Evolutionary conservation across 208 protist species (phyloP).

Genomic region (Tetramitus jugosus): DNA sequence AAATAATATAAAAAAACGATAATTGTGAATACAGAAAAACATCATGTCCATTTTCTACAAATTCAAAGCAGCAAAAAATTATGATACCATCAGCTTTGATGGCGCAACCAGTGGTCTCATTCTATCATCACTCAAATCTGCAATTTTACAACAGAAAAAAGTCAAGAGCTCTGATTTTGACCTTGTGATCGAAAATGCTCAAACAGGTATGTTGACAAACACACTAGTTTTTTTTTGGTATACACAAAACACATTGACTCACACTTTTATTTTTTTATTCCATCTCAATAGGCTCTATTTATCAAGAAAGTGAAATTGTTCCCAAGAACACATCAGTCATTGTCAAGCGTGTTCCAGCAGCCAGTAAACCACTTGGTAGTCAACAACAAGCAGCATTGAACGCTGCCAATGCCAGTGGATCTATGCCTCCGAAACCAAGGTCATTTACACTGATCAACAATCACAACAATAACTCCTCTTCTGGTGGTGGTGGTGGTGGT

Average conservation of each 20-base stretch:
- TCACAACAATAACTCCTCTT: slow-evolving; percentile 12
- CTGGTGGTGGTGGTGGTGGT: slow-evolving; percentile 3
- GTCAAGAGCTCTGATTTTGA: slow-evolving; percentile 42
- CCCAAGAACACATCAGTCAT: slow-evolving; percentile 51
- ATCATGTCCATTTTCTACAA: slow-evolving; percentile 9
- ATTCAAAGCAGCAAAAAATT: slow-evolving; percentile 47
- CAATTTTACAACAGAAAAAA: slow-evolving; percentile 41
- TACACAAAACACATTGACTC: no score
- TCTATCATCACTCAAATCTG: neutral
- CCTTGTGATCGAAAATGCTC: slow-evolving; percentile 45
- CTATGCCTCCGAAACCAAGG: neutral
- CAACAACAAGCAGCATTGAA: slow-evolving; percentile 10
- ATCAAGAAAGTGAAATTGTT: slow-evolving; percentile 37
- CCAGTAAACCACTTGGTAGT: no score
- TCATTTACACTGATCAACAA: neutral
- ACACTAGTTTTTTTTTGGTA: no score
- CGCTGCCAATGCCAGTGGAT: neutral
- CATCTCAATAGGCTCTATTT: no score
- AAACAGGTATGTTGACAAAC: slow-evolving; percentile 35
- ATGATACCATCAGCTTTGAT: slow-evolving; percentile 40
- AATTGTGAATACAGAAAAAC: neutral
- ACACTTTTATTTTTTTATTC: no score
- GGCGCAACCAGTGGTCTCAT: slow-evolving; percentile 13
- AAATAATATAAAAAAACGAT: neutral
- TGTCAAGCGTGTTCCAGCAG: slow-evolving; percentile 37